Conservation (phyloP, 2,329 filamentous ascomycete species). For the Plectosphaerella sp. region DNA sequence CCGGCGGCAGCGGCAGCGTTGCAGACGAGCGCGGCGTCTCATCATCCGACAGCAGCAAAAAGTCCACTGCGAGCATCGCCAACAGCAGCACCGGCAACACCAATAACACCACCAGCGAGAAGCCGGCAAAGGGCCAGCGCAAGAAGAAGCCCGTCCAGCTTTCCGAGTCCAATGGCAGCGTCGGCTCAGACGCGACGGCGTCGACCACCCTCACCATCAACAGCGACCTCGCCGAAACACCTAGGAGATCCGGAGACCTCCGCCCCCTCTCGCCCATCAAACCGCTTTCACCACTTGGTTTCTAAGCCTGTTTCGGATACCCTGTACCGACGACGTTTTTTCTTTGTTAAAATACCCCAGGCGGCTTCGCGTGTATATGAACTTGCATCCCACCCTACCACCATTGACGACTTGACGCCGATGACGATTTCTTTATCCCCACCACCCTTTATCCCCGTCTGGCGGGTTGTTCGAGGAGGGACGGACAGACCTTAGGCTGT, state of each 20-base stretch:
- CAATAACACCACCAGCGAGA: constrained; percentile 10
- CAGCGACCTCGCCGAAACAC: constrained; percentile 33
- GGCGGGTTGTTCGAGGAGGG: no score
- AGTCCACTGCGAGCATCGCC: constrained; percentile 24
- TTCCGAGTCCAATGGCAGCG: constrained; percentile 29
- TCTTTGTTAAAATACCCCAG: constrained; percentile 10
- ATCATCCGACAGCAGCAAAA: constrained; percentile 62
- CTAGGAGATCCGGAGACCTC: constrained; percentile 35
- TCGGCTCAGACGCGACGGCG: constrained; percentile 26
- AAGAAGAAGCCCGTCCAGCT: constrained; percentile 40
- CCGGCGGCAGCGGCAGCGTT: constrained; percentile 5
- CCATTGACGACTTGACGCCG: constrained; percentile 27
- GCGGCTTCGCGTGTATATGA: constrained; percentile 9
- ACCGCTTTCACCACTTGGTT: constrained; percentile 58
- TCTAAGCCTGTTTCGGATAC: constrained; percentile 27
- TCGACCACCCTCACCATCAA: constrained; percentile 43
- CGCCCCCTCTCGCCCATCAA: constrained; percentile 62
- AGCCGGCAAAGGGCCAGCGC: constrained; percentile 25
- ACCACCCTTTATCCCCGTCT: neutral
- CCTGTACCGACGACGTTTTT: constrained; percentile 12
- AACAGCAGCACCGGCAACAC: neutral
- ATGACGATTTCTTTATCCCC: constrained; percentile 21
- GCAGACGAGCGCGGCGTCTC: constrained; percentile 32
- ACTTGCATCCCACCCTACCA: constrained; percentile 2
- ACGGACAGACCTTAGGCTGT: neutral